phyloP scores from a whole-genome alignment of 176 grass and related monocot species.

The Guadua angustifolia region DNA sequence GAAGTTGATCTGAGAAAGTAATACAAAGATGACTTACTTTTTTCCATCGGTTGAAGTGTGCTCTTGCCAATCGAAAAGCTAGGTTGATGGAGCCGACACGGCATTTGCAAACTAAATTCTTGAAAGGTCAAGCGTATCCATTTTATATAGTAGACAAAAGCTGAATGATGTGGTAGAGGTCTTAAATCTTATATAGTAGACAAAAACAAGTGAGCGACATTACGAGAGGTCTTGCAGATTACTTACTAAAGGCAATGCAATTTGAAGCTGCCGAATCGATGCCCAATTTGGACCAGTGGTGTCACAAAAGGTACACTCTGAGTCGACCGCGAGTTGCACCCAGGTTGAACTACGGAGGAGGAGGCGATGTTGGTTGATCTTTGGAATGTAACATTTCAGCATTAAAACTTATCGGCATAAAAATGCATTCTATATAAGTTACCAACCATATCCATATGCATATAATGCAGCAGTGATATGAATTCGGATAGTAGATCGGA shows the following conservation, averaged over 20 bases:
- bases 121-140: slow-evolving; percentile 41
- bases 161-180: slow-evolving; percentile 23
- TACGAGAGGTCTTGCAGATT: neutral
- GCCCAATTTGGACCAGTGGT: slow-evolving; percentile 55
- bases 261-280: slow-evolving; percentile 49
- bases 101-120: slow-evolving; percentile 62
- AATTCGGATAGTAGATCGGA: too few species aligned
- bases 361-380: slow-evolving; percentile 67
- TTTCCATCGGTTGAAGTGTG: slow-evolving; percentile 83
- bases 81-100: slow-evolving; percentile 58
- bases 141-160: slow-evolving; percentile 24
- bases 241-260: slow-evolving; percentile 50
- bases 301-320: slow-evolving; percentile 54
- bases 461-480: too few species aligned
- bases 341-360: slow-evolving; percentile 62
- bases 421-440: slow-evolving; percentile 32
- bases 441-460: too few species aligned
- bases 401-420: slow-evolving; percentile 46
- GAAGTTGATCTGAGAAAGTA: slow-evolving; percentile 39
- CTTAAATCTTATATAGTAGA: slow-evolving; percentile 24
- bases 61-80: slow-evolving; percentile 87
- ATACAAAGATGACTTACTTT: slow-evolving; percentile 59
- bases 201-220: slow-evolving; percentile 7
- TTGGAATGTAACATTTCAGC: slow-evolving; percentile 39
- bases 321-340: slow-evolving; percentile 46